A percentile compares a stretch with the other conserved stretches of the same genome.
These are phyloP conservation scores for Breynia disticha DNA, from an alignment of 441 rosid species.

Conservation along the genomic window DNA sequence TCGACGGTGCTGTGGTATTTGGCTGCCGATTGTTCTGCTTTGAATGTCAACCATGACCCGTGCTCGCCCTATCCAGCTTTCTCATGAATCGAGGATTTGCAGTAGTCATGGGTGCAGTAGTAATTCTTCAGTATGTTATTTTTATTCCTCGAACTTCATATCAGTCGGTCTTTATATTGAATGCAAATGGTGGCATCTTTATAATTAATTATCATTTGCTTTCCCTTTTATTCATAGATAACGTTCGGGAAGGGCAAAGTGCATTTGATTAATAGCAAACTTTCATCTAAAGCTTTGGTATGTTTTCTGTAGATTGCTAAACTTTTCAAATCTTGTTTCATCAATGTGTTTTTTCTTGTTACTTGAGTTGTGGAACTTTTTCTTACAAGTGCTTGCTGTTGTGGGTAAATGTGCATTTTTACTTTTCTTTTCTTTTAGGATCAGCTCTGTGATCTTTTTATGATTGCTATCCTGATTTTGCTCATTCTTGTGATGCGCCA, in stretches of 20 bases:
- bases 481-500: background rate
- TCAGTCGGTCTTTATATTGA: background rate
- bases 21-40: constrained; percentile 16
- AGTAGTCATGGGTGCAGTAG: constrained; percentile 31
- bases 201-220: background rate
- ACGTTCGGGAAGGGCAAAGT: constrained; percentile 32
- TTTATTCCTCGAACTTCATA: background rate
- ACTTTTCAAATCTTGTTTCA: constrained; percentile 1
- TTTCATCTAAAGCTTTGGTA: constrained; percentile 54
- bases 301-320: constrained; percentile 16
- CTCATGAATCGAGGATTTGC: constrained; percentile 41
- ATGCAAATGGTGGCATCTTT: background rate
- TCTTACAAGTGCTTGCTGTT: too few relatives aligned
- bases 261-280: constrained; percentile 27
- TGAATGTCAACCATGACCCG: constrained; percentile 35
- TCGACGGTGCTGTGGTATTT: constrained; percentile 15
- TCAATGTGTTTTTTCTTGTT: constrained; percentile 5
- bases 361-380: background rate
- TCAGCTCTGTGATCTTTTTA: constrained; percentile 1
- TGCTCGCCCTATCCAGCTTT: constrained; percentile 38
- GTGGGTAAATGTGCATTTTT: background rate
- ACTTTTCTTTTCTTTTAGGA: background rate
- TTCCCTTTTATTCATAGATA: constrained; percentile 26
- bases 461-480: background rate
- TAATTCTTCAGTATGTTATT: constrained; percentile 31